Base-by-base conservation (phyloP, 441 rosid species). In the Flueggea neowawraea region DNA sequence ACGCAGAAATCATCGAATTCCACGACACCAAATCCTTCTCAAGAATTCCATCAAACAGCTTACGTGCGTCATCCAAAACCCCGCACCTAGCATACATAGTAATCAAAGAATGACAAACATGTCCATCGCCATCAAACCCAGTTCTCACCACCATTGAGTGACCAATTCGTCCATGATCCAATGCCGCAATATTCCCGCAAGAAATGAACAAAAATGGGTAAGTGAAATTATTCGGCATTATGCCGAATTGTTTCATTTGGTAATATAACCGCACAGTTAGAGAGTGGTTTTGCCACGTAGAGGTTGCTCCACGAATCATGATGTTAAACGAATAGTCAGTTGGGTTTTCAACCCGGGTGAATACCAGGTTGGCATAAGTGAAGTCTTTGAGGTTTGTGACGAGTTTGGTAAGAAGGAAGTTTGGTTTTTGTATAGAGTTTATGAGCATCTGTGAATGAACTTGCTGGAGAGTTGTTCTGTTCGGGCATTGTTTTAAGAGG, bases 1-100 rank as follows among this genome's bases (percentile, higher is more conserved):
- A 86, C 75, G 87, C 96, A 0, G 89, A 82, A 56, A 92, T 84
- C 95, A 92, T 87, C 12, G 96, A 87, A 75, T 86, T 87, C 98
- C 96, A 92, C 0, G 96, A 86, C 57, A 92, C 95, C 69, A 74
- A 64, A 71, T 82, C 91, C 55, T 70, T 80, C 0, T 68, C 78
- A 58, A 49, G 52, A 71, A 89, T 87, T 83, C 82, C 93, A 61
- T 87, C 91, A 52, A 91, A 91, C 80, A 86, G 79, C 69, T 75
- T 85, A 45, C 88, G 83, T 2, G 96, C 93, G 68, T n/a, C 47
- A 0, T 2, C 68, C 54, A 80, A 22, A 4, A 68, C 65, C 12
- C 80, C 65, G 55, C 90, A 82, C 68, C 70, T 75, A 0, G 80
- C 63, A n/a, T 86, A 84, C 93, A 84, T 79, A 0, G 73, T 70